Percentiles rank a stretch among this genome's conserved stretches.
Conservation (phyloP, 441 rosid species). For the Lepidium campestre region DNA sequence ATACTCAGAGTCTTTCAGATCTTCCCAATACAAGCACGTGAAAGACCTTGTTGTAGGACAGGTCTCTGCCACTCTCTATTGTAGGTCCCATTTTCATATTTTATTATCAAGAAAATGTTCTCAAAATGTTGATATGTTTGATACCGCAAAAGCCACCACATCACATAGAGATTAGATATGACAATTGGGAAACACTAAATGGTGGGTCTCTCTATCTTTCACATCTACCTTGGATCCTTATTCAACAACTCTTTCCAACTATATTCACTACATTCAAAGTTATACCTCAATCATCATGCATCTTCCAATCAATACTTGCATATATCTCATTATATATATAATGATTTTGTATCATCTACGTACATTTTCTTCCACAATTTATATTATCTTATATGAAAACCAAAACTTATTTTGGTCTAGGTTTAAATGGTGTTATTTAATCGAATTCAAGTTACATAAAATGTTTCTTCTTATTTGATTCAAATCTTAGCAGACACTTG, state of each 20-base stretch:
- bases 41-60: conserved; percentile 50
- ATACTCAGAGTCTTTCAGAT: conserved; percentile 8
- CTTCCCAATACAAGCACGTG: conserved; percentile 52
- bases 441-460: not conserved
- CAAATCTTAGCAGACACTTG: not conserved
- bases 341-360: not conserved
- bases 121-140: conserved; percentile 8
- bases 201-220: conserved; percentile 34
- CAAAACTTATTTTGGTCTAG: not conserved
- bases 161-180: conserved; percentile 12
- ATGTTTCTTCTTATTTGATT: not conserved
- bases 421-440: not conserved
- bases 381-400: not conserved
- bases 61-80: conserved; percentile 29
- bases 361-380: not conserved
- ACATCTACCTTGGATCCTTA: conserved; percentile 32
- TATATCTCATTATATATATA: not conserved
- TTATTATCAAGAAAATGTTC: not conserved
- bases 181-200: conserved; percentile 21
- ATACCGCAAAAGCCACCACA: conserved; percentile 24
- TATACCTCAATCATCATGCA: conserved; percentile 23
- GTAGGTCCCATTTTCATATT: conserved; percentile 28
- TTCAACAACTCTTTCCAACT: conserved; percentile 15
- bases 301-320: conserved; percentile 11
- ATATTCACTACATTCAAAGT: conserved; percentile 5